Evolutionary conservation across 768 basidiomycete genomes (phyloP).

Genomic region (Postia placenta): DNA sequence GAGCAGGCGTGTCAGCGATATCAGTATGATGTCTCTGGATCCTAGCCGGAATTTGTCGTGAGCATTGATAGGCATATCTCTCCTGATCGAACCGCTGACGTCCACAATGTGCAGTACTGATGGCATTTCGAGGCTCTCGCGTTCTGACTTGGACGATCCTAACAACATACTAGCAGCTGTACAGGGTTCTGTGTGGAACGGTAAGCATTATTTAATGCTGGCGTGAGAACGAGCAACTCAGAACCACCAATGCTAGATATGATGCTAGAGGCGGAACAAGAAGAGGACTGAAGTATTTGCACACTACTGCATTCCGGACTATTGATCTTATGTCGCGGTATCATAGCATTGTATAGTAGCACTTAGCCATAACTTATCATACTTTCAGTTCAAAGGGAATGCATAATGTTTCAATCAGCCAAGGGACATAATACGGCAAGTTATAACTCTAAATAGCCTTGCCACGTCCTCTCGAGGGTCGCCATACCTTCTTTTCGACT

Average conservation of each 20-base stretch:
- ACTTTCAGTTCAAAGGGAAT: conserved; percentile 2
- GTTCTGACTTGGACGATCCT: conserved; percentile 28
- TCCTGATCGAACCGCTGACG: background rate
- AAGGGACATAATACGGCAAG: background rate
- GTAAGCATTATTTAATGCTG: conserved; percentile 32
- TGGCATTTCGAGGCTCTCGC: conserved; percentile 17
- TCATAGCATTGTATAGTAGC: background rate
- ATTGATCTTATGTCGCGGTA: too few relatives aligned
- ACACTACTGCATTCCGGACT: too few relatives aligned
- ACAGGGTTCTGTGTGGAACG: conserved; percentile 68
- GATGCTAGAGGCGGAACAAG: conserved; percentile 42
- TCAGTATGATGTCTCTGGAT: conserved; percentile 49
- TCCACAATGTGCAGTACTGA: conserved; percentile 19
- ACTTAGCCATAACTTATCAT: conserved; percentile 11
- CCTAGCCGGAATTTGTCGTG: conserved; percentile 49
- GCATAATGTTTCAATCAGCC: background rate
- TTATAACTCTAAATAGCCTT: conserved; percentile 2
- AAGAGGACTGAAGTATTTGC: conserved; percentile 25
- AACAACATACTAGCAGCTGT: conserved; percentile 47
- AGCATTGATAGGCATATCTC: conserved; percentile 19
- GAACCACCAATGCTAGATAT: conserved; percentile 20
- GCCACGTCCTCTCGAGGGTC: conserved; percentile 7
- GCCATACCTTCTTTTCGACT: conserved; percentile 40
- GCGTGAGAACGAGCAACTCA: background rate
- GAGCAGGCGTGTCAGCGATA: conserved; percentile 51